Base-by-base conservation (phyloP, 1,284 basidiomycete genomes). In the Irpex sp. region DNA sequence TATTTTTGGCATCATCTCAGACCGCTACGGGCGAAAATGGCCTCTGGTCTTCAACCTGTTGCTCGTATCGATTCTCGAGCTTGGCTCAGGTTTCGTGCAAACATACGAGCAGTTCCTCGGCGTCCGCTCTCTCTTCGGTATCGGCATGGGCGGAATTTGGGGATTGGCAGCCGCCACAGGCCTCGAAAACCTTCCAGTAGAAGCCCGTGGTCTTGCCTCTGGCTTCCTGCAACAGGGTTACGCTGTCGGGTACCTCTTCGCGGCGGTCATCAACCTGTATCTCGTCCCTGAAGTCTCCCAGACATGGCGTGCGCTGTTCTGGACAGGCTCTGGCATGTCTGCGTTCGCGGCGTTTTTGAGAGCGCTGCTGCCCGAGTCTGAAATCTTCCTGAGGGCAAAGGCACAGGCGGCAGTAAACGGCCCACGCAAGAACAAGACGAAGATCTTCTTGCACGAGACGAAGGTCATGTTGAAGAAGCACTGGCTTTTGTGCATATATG, bases 21-120 rank as follows among this genome's bases (percentile, higher is more conserved):
- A 95, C 74, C 84, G 95, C 7, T 97, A 84, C 73, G 96, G 96
- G 2, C 86, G 96, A 53, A 96, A 95, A 79, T 98, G 94, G 93
- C 94, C 95, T 1, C 79, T 98, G 2, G 87, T 95, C 49, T 68
- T 73, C 70, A 97, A 97, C 74, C 77, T 94, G 57, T 58, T 92
- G 15, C 70, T 95, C 55, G 85, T 93, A 66, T 80, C 83, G n/a
- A 75, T 84, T 8, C 85, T 97, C 63, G 89, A 95, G 68, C 85
- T 98, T 15, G 92, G 88, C 0, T 87, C 84, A 5, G 86, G 89
- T 50, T 93, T 92, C 72, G 86, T 87, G n/a, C 77, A 86, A 13
- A 90, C 85, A 0, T 93, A 82, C 75, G 21, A 63, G 0, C 81
- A 88, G 67, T 93, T 93, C 79, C 83, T 93, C 51, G 90, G 81